phyloP scores from a whole-genome alignment of 495 filamentous ascomycete species.

The Penicillium robsamsonii region DNA sequence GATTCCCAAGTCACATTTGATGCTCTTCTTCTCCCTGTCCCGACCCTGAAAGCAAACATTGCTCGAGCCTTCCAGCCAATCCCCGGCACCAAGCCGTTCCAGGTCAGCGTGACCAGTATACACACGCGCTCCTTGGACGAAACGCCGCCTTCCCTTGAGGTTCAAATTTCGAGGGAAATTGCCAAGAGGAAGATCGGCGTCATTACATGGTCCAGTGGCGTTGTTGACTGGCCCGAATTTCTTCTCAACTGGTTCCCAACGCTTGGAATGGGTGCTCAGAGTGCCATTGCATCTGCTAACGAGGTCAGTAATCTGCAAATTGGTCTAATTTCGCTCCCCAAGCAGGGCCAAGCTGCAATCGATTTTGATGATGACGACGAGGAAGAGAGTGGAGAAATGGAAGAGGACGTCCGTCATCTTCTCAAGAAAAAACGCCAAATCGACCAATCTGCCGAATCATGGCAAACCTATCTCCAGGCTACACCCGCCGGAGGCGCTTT shows the following conservation, averaged over 20 bases:
- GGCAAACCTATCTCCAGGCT: slow-evolving; percentile 30
- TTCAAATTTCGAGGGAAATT: slow-evolving; percentile 32
- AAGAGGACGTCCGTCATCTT: slow-evolving; percentile 20
- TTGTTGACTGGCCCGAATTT: slow-evolving; percentile 34
- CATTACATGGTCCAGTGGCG: slow-evolving; percentile 39
- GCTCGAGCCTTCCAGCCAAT: slow-evolving; percentile 32
- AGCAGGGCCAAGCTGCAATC: slow-evolving; percentile 6
- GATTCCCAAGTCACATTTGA: slow-evolving; percentile 28
- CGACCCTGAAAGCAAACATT: slow-evolving; percentile 29
- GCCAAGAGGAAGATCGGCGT: slow-evolving; percentile 32
- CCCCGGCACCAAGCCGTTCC: slow-evolving; percentile 36
- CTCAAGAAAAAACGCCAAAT: slow-evolving; percentile 21
- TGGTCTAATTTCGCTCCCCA: slow-evolving; percentile 32
- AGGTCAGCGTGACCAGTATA: slow-evolving; percentile 27
- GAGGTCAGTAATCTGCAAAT: slow-evolving; percentile 36
- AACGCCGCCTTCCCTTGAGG: slow-evolving; percentile 29
- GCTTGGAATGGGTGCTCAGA: slow-evolving; percentile 25
- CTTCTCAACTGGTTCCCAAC: slow-evolving; percentile 24
- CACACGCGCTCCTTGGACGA: slow-evolving; percentile 30
- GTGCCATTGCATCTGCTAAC: slow-evolving; percentile 18
- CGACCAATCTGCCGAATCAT: slow-evolving; percentile 33
- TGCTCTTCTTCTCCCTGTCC: slow-evolving; percentile 32
- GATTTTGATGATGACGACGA: slow-evolving; percentile 29
- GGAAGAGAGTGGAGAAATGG: slow-evolving; percentile 21
- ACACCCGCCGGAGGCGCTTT: slow-evolving; percentile 31